Evolutionary conservation across 441 rosid species (phyloP).

Genomic region (Isatis lusitanica): DNA sequence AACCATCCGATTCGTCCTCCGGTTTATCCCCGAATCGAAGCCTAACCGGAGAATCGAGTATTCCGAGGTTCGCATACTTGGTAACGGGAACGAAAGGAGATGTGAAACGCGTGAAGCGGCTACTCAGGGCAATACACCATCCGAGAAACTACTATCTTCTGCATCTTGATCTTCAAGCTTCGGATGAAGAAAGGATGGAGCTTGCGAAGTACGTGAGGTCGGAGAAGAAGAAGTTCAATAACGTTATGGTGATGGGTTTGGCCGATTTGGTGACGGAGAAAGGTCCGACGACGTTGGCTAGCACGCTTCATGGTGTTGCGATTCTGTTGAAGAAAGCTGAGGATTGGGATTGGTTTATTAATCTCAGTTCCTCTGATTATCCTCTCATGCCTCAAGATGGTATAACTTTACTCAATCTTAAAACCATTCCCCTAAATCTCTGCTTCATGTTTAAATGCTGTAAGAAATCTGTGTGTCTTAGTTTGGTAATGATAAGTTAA

Average conservation of each 20-base stretch:
- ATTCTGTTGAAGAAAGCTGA: slow-evolving; percentile 63
- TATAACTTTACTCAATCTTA: slow-evolving; percentile 29
- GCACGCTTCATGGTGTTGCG: slow-evolving; percentile 71
- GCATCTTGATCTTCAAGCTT: slow-evolving; percentile 80
- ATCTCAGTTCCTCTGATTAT: slow-evolving; percentile 77
- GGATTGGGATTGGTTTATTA: slow-evolving; percentile 91
- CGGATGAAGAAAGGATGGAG: slow-evolving; percentile 68
- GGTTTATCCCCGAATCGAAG: slow-evolving; percentile 22
- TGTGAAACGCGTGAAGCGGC: slow-evolving; percentile 51
- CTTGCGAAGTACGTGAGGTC: slow-evolving; percentile 73
- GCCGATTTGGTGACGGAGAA: slow-evolving; percentile 75
- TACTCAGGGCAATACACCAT: slow-evolving; percentile 71
- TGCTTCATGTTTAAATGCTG: neutral
- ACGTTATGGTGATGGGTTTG: slow-evolving; percentile 84
- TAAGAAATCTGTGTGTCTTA: neutral
- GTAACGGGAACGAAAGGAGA: slow-evolving; percentile 80
- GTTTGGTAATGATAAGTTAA: slow-evolving; percentile 5
- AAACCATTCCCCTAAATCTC: neutral
- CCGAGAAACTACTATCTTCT: slow-evolving; percentile 74
- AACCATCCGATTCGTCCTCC: slow-evolving; percentile 36
- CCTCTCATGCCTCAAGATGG: slow-evolving; percentile 94
- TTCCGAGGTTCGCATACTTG: slow-evolving; percentile 73
- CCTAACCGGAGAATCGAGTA: slow-evolving; percentile 21
- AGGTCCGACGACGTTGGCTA: slow-evolving; percentile 81
- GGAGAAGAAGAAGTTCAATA: slow-evolving; percentile 57